These are phyloP conservation scores for Gonapodya prolifera DNA, from an alignment of 192 early-diverging fungal species.

Conservation along the genomic window DNA sequence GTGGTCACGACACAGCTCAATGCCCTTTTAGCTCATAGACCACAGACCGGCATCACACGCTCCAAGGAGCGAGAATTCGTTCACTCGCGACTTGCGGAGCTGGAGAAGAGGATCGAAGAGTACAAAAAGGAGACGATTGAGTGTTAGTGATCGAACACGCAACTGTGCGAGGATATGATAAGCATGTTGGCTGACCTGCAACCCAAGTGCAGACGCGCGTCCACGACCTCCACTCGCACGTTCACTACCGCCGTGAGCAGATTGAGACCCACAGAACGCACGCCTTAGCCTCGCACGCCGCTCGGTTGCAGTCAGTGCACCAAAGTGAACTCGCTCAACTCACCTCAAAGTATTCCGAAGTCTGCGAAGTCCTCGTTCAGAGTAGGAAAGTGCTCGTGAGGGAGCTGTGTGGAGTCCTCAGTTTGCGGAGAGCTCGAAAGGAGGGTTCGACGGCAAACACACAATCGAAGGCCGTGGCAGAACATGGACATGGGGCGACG, in stretches of 20 bases:
- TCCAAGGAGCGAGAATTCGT: neutral
- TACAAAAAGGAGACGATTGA: neutral
- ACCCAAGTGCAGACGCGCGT: neutral
- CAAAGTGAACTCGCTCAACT: neutral
- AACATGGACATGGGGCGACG: neutral
- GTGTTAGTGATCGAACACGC: neutral
- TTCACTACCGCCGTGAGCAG: neutral
- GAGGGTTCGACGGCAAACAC: too few relatives aligned
- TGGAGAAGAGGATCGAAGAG: neutral
- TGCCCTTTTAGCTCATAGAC: neutral
- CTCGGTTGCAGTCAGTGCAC: neutral
- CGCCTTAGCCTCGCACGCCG: neutral
- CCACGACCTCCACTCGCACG: neutral
- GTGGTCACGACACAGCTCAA: neutral
- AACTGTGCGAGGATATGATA: neutral
- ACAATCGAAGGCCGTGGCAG: neutral
- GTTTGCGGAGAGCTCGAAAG: neutral
- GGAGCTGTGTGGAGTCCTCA: neutral
- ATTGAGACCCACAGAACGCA: neutral
- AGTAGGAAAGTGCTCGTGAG: neutral
- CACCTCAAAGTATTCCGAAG: neutral
- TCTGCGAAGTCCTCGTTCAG: neutral
- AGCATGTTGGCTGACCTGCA: neutral
- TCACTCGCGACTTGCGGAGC: neutral
- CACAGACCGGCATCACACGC: neutral